Conservation (phyloP, 257 asterid genomes). For the Salvia miltiorrhiza region DNA sequence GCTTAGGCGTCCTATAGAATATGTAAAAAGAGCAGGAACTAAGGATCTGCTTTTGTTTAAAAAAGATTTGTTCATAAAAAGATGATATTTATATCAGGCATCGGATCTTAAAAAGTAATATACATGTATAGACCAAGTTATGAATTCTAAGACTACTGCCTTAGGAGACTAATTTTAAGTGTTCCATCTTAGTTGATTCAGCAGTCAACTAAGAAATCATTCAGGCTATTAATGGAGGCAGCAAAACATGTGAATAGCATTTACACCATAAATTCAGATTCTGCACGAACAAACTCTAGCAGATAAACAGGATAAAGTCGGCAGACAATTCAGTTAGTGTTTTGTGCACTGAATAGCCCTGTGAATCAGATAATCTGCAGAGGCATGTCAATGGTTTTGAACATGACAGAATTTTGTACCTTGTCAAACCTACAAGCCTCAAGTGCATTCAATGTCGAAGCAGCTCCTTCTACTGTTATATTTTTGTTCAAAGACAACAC, state of each 20-base stretch:
- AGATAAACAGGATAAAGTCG: background rate
- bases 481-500: constrained; percentile 59
- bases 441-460: constrained; percentile 65
- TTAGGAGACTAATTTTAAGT: background rate
- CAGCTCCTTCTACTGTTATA: constrained; percentile 62
- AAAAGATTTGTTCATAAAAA: background rate
- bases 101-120: background rate
- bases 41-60: too few relatives aligned
- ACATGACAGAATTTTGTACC: constrained; percentile 37
- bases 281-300: constrained; percentile 2
- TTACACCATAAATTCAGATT: constrained; percentile 3
- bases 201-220: background rate
- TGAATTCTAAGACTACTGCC: background rate
- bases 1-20: background rate
- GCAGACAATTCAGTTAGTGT: background rate
- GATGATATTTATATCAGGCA: background rate
- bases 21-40: background rate
- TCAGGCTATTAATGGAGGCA: background rate
- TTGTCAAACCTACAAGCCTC: constrained; percentile 97
- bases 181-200: background rate
- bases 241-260: background rate
- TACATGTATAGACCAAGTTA: background rate
- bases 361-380: constrained; percentile 2
- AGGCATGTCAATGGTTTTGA: background rate
- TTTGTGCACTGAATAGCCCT: constrained; percentile 2